Evolutionary conservation across 495 filamentous ascomycete species (phyloP), one percentile per base, ranked within the genome.

Genomic region (Annulohypoxylon maeteangense): DNA sequence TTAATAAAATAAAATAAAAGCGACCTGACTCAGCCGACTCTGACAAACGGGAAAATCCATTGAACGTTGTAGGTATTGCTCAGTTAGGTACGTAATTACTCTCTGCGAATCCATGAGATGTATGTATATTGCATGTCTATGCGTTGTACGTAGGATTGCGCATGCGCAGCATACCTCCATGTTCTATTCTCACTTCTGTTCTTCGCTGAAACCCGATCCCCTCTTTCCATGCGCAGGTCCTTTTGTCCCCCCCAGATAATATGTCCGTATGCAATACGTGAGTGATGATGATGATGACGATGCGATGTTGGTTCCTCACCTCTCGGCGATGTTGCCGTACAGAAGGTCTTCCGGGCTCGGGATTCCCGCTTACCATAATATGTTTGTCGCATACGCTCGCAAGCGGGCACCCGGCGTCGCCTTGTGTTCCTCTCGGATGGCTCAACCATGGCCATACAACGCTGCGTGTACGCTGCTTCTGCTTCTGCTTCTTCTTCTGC

Each of bases 301-400:
- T n/a, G n/a, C n/a, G n/a, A 69, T 58, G 65, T 61, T 59, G 45
- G 42, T 16, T 14, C 12, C 65, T 69, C 56, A 45, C 65, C 55
- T 50, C 34, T 68, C 70, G 70, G 70, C 56, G 48, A 51, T 66
- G 70, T 34, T 65, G 70, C 70, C 70, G 70, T 61, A 50, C 48
- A 73, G 40, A 62, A 73, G 45, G 56, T 47, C 61, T 68, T 73
- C 65, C 70, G 70, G 70, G 65, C 61, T 73, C 70, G 70, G 70
- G 70, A 65, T 62, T 68, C 65, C 62, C 56, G 65, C 62, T 38
- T 60, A 25, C 62, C 48, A 36, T 34, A 65, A 66, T 54, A 47
- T 59, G 59, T 61, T 48, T 66, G 61, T 69, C 58, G 65, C 65
- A 69, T 73, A 56, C 70, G 47, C 60, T 61, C 48, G 45, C 32